Conservation (phyloP, 345 rosid species). For the Arabidopsis suecica region DNA sequence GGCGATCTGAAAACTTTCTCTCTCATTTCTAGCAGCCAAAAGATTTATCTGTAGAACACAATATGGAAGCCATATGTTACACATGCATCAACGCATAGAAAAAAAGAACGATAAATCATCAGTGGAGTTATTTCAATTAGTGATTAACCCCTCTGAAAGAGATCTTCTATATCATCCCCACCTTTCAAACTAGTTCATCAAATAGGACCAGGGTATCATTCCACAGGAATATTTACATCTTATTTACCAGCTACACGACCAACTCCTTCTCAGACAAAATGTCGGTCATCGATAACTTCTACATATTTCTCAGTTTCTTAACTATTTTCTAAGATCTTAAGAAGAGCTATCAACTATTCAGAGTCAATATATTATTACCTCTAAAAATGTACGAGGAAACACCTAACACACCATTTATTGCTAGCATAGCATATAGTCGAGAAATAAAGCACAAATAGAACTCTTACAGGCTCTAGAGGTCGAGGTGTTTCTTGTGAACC, state of each 20-base stretch:
- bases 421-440: too few relatives aligned
- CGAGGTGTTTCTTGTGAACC: constrained; percentile 88
- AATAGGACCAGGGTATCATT: not conserved
- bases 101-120: not conserved
- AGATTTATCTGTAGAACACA: constrained; percentile 69
- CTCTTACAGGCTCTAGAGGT: constrained; percentile 76
- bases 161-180: not conserved
- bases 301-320: constrained; percentile 5
- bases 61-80: constrained; percentile 15
- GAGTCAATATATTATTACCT: not conserved
- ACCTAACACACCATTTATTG: too few relatives aligned
- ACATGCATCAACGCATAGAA: not conserved
- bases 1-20: constrained; percentile 95
- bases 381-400: too few relatives aligned
- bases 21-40: constrained; percentile 95
- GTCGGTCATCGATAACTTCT: not conserved
- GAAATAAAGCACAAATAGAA: not conserved
- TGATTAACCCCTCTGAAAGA: not conserved
- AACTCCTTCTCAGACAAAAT: not conserved
- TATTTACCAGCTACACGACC: constrained; percentile 17
- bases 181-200: constrained; percentile 5
- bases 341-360: not conserved
- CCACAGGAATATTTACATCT: not conserved
- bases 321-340: not conserved
- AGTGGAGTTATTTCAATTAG: not conserved